Conservation (phyloP, 2,329 filamentous ascomycete species). For the Coniella vitis region DNA sequence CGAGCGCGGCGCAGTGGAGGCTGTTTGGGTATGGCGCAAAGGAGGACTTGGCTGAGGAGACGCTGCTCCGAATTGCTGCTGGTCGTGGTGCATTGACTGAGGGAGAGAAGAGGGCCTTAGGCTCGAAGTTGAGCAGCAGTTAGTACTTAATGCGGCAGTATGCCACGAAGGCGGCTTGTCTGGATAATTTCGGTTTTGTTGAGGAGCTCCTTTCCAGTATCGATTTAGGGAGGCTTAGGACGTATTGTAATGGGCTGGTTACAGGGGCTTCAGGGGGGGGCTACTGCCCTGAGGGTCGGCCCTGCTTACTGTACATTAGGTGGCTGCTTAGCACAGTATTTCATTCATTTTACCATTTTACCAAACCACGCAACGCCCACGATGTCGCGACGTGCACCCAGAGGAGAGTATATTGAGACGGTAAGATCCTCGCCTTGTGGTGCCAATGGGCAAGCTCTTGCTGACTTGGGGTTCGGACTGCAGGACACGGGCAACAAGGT, state of each 20-base stretch:
- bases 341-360: too few species aligned
- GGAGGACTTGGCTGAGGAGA: conserved; percentile 25
- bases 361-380: conserved; percentile 20
- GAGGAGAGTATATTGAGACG: conserved; percentile 95
- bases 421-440: too few species aligned
- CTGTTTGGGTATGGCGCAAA: conserved; percentile 27
- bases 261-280: too few species aligned
- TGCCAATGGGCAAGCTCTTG: too few species aligned
- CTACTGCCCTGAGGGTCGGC: too few species aligned
- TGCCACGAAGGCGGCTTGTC: too few species aligned
- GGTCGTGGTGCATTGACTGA: conserved; percentile 11
- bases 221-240: too few species aligned
- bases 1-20: conserved; percentile 29
- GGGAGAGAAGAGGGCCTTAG: conserved; percentile 1
- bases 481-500: conserved; percentile 99
- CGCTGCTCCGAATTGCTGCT: conserved; percentile 24
- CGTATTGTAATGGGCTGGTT: too few species aligned
- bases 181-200: too few species aligned
- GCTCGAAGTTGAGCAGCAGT: not conserved
- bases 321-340: not conserved
- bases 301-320: not conserved
- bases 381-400: conserved; percentile 72
- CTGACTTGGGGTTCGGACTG: not conserved
- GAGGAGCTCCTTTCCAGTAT: too few species aligned
- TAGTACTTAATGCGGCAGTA: not conserved